Base-by-base conservation (phyloP, 495 filamentous ascomycete genomes). In the Chaetomium tenue region DNA sequence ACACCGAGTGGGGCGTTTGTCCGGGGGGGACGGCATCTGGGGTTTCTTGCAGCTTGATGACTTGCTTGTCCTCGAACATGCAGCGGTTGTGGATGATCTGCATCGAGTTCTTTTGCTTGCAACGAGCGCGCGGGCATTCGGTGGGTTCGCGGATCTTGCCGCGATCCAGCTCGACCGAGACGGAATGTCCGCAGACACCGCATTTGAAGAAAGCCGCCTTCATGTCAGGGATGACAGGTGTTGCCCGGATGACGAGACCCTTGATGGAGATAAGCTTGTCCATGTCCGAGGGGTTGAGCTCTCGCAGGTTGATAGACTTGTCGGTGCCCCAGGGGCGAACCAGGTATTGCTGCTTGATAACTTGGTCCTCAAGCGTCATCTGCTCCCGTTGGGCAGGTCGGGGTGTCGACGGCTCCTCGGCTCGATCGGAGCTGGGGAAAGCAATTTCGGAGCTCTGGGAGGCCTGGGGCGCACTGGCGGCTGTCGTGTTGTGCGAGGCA, bases 31-130 rank as follows among this genome's bases (percentile, higher is more conserved):
- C 87, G 53, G 83, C 90, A 73, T 99, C 94, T 9, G 94, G 94
- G 0, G 94, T 99, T 75, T 99, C 94, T 74, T 99, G 94, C 37
- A 99, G 83, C 77, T 98, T 98, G 81, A 99, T 96, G 62, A 98
- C 92, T 70, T 99, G 94, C 77, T 98, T 99, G 72, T 99, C 94
- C 55, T 91, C 87, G 74, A 99, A 99, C 16, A 84, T 83, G 67
- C 92, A 98, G 60, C 94, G 90, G 76, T 99, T 98, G 81, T 99
- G 94, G 15, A 97, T 82, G 64, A 99, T 92, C 72, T 97, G 91
- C 95, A 99, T 98, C 26, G 92, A 94, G 73, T 99, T 98, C 65
- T 86, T 87, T 51, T 88, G 86, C 51, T 87, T 84, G 77, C 94
- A 99, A 51, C 88, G 84, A n/a, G 83, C 80, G 22, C 95, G 88